Conservation (phyloP, 164 flowering plant species). For the Akebia trifoliata region DNA sequence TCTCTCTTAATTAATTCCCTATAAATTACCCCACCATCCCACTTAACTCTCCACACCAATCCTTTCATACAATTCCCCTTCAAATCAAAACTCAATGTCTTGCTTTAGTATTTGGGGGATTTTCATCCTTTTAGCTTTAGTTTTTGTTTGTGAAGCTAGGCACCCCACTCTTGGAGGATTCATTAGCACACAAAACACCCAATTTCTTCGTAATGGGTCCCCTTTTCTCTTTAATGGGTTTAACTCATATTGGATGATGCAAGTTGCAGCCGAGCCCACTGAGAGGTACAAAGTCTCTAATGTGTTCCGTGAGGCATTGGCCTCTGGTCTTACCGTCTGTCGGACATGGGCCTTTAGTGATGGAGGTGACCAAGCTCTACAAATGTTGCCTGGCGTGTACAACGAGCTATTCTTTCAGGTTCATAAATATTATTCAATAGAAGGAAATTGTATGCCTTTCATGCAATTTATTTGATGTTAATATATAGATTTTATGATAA, state of each 20-base stretch:
- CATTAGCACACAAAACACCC: conserved; percentile 14
- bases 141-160: conserved; percentile 9
- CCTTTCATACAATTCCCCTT: no score
- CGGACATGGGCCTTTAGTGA: conserved; percentile 33
- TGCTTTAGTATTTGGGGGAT: conserved; percentile 1
- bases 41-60: no score
- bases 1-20: no score
- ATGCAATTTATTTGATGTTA: no score
- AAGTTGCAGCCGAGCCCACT: conserved; percentile 24
- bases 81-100: no score
- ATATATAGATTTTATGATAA: no score
- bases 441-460: no score
- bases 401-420: conserved; percentile 27
- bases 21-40: no score
- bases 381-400: conserved; percentile 28
- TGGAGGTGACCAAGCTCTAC: conserved; percentile 25
- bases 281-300: conserved; percentile 23
- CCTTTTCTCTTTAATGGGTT: conserved; percentile 33
- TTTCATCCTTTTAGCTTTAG: not conserved
- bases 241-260: conserved; percentile 36
- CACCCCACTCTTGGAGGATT: conserved; percentile 9
- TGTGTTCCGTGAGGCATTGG: conserved; percentile 22
- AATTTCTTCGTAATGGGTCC: conserved; percentile 21
- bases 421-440: not conserved
- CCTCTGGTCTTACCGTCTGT: conserved; percentile 23